Percentiles rank a stretch among this genome's conserved stretches.
Evolutionary conservation across 805 yeast genomes (phyloP).

Genomic region (Candida mattraensis): DNA sequence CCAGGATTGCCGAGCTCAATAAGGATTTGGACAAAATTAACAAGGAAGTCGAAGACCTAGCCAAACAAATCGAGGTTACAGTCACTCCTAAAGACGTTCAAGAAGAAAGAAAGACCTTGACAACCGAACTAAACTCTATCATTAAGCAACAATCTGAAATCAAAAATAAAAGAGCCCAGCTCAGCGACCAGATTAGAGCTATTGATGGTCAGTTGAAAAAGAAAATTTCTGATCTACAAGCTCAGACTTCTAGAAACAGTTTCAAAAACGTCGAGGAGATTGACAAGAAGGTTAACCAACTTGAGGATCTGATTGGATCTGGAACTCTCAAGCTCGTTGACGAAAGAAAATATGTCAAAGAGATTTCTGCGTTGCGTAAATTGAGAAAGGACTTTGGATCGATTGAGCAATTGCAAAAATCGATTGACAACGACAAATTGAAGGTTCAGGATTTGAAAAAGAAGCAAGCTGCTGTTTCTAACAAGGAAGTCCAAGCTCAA

Average conservation of each 20-base stretch:
- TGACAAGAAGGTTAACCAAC: conserved; percentile 58
- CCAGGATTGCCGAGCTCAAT: conserved; percentile 52
- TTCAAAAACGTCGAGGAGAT: conserved; percentile 70
- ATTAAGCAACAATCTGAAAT: conserved; percentile 39
- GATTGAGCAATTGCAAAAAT: conserved; percentile 71
- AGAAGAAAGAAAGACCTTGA: conserved; percentile 49
- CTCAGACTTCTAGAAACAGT: conserved; percentile 65
- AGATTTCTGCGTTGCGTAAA: conserved; percentile 80
- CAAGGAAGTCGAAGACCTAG: conserved; percentile 49
- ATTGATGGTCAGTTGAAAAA: conserved; percentile 71
- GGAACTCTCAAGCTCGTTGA: conserved; percentile 87
- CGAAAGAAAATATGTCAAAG: conserved; percentile 83
- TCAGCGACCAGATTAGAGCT: conserved; percentile 65
- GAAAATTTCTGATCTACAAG: conserved; percentile 71
- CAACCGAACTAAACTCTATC: conserved; percentile 44
- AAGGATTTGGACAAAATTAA: conserved; percentile 66
- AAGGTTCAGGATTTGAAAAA: conserved; percentile 76
- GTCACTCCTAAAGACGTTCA: conserved; percentile 49
- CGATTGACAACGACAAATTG: conserved; percentile 74
- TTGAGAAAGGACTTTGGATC: conserved; percentile 73
- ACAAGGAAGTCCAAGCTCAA: conserved; percentile 62
- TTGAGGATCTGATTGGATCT: conserved; percentile 73
- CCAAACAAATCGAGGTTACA: conserved; percentile 55
- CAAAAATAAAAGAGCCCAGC: conserved; percentile 33
- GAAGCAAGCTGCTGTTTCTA: conserved; percentile 55